Percentiles rank a stretch among this genome's conserved stretches.
Conservation (phyloP, 2,329 filamentous ascomycete genomes). For the Thelonectria rubi region DNA sequence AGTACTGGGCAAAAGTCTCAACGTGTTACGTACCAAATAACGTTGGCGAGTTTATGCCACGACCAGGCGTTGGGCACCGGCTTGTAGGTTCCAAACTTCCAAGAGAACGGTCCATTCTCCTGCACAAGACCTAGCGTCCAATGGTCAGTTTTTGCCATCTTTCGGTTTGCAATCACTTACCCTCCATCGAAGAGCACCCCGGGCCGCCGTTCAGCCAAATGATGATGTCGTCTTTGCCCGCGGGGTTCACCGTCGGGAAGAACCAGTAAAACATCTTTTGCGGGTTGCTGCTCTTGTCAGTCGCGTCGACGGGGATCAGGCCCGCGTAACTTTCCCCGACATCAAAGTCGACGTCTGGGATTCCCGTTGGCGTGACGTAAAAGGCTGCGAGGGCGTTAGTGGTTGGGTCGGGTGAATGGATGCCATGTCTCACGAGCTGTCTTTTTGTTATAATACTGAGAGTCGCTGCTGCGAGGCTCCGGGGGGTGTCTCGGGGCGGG, state of each 20-base stretch:
- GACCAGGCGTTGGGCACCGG: slow-evolving; percentile 72
- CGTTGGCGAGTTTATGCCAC: slow-evolving; percentile 64
- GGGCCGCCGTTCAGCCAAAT: slow-evolving; percentile 38
- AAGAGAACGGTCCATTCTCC: slow-evolving; percentile 76
- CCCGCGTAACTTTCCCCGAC: slow-evolving; percentile 27
- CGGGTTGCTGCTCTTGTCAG: slow-evolving; percentile 20
- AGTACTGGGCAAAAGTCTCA: not conserved
- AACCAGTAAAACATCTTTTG: slow-evolving; percentile 39
- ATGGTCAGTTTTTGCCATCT: not conserved
- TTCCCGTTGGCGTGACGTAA: slow-evolving; percentile 13
- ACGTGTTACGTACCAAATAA: slow-evolving; percentile 48
- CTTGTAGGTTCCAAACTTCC: slow-evolving; percentile 72
- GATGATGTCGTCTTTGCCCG: slow-evolving; percentile 35
- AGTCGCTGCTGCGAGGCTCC: not conserved
- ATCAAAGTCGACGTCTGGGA: slow-evolving; percentile 14
- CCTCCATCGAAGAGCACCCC: slow-evolving; percentile 20
- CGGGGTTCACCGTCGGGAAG: slow-evolving; percentile 35
- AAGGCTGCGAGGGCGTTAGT: not conserved
- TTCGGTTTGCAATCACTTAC: not conserved
- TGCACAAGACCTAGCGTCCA: slow-evolving; percentile 65
- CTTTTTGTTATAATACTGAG: slow-evolving; percentile 18
- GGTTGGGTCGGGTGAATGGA: not conserved
- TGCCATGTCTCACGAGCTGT: not conserved
- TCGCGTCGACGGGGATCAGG: slow-evolving; percentile 17
- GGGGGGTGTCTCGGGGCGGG: not conserved